A percentile compares a stretch with the other conserved stretches of the same genome.
Conservation (phyloP, 2,329 filamentous ascomycete genomes). For the Epichloe baconii region DNA sequence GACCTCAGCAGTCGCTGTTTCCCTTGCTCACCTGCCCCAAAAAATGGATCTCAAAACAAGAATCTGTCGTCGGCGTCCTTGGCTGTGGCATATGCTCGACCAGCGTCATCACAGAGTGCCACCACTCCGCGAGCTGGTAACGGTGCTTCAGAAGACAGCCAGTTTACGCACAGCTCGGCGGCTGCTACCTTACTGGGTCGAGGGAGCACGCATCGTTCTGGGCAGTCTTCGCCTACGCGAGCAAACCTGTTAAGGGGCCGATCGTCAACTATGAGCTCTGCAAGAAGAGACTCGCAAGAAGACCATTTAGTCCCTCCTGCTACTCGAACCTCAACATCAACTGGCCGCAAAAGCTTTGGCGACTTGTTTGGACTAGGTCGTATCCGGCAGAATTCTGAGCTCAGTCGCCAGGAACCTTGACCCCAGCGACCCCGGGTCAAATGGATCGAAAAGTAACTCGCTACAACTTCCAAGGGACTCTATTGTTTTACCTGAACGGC, state of each 20-base stretch:
- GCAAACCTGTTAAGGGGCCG: slow-evolving; percentile 53
- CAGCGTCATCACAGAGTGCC: slow-evolving; percentile 22
- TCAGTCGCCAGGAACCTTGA: slow-evolving; percentile 54
- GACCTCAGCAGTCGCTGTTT: slow-evolving; percentile 65
- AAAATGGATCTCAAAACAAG: slow-evolving; percentile 32
- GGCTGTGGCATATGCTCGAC: slow-evolving; percentile 20
- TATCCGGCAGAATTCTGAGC: slow-evolving; percentile 70
- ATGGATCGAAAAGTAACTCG: slow-evolving; percentile 69
- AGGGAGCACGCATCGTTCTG: slow-evolving; percentile 30
- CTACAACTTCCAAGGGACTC: slow-evolving; percentile 64
- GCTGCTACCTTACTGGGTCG: slow-evolving; percentile 34
- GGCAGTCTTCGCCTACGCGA: slow-evolving; percentile 56
- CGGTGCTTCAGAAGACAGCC: slow-evolving; percentile 10
- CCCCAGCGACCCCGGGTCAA: slow-evolving; percentile 54
- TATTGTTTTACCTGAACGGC: slow-evolving; percentile 58
- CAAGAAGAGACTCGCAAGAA: slow-evolving; percentile 60
- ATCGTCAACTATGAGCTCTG: slow-evolving; percentile 81
- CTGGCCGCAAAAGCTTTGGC: slow-evolving; percentile 85
- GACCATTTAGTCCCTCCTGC: slow-evolving; percentile 54
- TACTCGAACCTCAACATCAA: slow-evolving; percentile 70
- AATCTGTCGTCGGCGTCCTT: slow-evolving; percentile 30
- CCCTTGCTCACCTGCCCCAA: slow-evolving; percentile 71
- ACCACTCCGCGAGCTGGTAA: slow-evolving; percentile 11
- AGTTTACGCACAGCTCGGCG: slow-evolving; percentile 22
- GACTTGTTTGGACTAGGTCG: slow-evolving; percentile 71